Conservation (phyloP, 495 filamentous ascomycete genomes). For the Xylaria telfairii region DNA sequence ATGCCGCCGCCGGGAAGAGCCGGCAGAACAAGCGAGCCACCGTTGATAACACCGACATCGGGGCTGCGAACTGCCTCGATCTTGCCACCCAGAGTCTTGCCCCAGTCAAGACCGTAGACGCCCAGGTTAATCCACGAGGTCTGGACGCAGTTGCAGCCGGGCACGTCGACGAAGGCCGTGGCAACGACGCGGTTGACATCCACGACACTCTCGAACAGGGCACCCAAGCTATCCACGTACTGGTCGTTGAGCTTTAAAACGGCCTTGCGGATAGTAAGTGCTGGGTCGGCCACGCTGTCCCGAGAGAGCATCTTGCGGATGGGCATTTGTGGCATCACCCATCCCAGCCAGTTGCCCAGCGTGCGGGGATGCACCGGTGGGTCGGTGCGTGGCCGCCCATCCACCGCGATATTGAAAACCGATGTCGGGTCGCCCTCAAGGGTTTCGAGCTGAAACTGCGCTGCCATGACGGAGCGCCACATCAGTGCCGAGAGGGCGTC, state of each 20-base stretch:
- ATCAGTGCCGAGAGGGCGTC: slow-evolving; percentile 49
- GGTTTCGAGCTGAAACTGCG: slow-evolving; percentile 39
- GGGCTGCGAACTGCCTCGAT: slow-evolving; percentile 44
- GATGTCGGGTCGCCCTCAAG: slow-evolving; percentile 41
- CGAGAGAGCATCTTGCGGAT: slow-evolving; percentile 37
- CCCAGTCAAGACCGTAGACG: slow-evolving; percentile 45
- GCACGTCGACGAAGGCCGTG: slow-evolving; percentile 44
- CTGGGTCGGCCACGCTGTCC: slow-evolving; percentile 40
- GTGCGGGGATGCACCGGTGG: slow-evolving; percentile 41
- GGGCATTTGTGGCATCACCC: slow-evolving; percentile 36
- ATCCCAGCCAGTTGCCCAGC: slow-evolving; percentile 45
- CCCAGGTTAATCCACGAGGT: slow-evolving; percentile 44
- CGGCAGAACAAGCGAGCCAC: slow-evolving; percentile 44
- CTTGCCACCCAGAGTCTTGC: slow-evolving; percentile 38
- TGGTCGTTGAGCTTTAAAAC: slow-evolving; percentile 35
- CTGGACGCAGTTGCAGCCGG: slow-evolving; percentile 41
- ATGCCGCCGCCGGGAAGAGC: slow-evolving; percentile 43
- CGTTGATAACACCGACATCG: slow-evolving; percentile 43
- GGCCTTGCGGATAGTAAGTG: slow-evolving; percentile 33
- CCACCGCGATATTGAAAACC: slow-evolving; percentile 44
- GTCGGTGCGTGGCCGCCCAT: slow-evolving; percentile 40
- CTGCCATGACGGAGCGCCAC: slow-evolving; percentile 49
- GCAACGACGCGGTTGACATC: slow-evolving; percentile 38
- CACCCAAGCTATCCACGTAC: slow-evolving; percentile 35
- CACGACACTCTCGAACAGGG: slow-evolving; percentile 34